Evolutionary conservation across 805 yeast species (phyloP), one percentile per base, ranked within the genome.

Genomic region (Zygoascus bituminiphila): DNA sequence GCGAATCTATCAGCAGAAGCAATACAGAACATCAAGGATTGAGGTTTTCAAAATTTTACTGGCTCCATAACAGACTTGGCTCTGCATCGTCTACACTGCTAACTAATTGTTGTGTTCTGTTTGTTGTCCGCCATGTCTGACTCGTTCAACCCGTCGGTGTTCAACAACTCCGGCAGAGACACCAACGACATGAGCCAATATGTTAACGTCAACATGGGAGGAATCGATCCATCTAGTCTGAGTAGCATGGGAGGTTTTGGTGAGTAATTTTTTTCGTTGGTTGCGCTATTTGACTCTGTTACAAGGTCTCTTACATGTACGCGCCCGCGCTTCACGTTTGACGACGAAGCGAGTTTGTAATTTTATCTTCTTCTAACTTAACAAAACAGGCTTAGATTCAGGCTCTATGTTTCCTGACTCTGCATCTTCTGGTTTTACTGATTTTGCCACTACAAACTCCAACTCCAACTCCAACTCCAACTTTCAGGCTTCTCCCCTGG

Each of bases 401-500:
- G 23, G 26, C 25, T 50, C 50, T 9, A 33, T 45, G 37, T 45
- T 37, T 20, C 25, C 21, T 23, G 41, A 26, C 17, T 8, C 22
- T 10, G 20, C 19, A 8, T 17, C 40, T 17, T 14, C 22, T 29
- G 33, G 39, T 24, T 26, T 46, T 12, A 24, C 17, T 39, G 42
- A 42, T 37, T 41, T 23, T 23, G 20, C 22, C 6, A 9, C 7
- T 12, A 5, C 5, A n/a, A 36, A 36, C 21, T 9, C 9, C 14
- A 26, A 9, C 9, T 9, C 9, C 33, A 26, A 26, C 9, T 36
- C 39, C 21, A 36, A 36, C 8, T 17, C 22, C 4, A 41, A 15
- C 36, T 36, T 54, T 17, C 57, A 52, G 43, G 54, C 57, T 1
- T 52, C 54, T 7, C 46, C 46, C 10, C 37, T 53, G 7, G 47